Evolutionary conservation across 1,139 yeast species (phyloP).

Genomic region (Sugiyamaella castrensis): DNA sequence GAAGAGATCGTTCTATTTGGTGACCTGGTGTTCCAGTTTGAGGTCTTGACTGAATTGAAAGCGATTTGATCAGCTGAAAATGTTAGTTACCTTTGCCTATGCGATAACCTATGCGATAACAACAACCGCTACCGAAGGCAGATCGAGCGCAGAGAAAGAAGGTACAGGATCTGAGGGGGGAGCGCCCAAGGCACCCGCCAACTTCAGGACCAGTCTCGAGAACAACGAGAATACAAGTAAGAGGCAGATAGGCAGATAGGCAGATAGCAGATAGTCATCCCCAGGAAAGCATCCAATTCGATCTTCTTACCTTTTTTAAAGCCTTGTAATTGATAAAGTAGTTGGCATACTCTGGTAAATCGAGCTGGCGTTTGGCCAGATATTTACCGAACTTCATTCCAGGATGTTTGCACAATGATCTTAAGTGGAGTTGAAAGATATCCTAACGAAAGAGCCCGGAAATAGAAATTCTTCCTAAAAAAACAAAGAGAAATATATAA

Average conservation of each 20-base stretch:
- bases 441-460: too few species aligned
- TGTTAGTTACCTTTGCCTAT: neutral
- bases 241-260: too few species aligned
- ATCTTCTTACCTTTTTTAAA: slow-evolving; percentile 56
- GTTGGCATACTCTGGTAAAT: slow-evolving; percentile 90
- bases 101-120: too few species aligned
- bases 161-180: too few species aligned
- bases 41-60: slow-evolving; percentile 30
- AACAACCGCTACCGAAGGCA: too few species aligned
- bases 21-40: slow-evolving; percentile 26
- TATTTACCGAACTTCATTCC: slow-evolving; percentile 88
- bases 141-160: too few species aligned
- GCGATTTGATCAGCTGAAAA: slow-evolving; percentile 40
- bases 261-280: neutral
- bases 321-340: slow-evolving; percentile 94
- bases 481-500: too few species aligned
- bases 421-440: too few species aligned
- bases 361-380: slow-evolving; percentile 89
- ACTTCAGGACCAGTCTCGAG: too few species aligned
- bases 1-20: slow-evolving; percentile 57
- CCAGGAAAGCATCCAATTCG: slow-evolving; percentile 8
- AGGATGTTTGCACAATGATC: neutral
- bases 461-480: too few species aligned
- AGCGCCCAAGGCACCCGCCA: neutral
- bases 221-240: neutral